A percentile compares a stretch with the other conserved stretches of the same genome.
These are phyloP conservation scores for Ophiostoma fasciatum DNA, from an alignment of 2,329 filamentous ascomycete species.

Conservation along the genomic window DNA sequence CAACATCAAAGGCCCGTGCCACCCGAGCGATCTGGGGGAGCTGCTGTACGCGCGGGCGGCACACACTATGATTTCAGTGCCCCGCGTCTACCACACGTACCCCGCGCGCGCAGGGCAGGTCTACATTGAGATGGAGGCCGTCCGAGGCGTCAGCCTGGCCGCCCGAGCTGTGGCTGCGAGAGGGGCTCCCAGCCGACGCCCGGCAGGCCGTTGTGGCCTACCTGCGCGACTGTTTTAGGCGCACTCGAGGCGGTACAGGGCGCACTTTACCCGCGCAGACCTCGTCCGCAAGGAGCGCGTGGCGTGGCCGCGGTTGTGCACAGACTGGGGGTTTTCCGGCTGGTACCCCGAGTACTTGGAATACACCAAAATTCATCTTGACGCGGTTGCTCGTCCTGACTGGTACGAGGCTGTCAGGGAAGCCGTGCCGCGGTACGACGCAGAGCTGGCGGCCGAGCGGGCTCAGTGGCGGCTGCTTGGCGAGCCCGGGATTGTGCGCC, in stretches of 20 bases:
- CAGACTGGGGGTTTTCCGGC: slow-evolving; percentile 33
- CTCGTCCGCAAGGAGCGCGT: slow-evolving; percentile 30
- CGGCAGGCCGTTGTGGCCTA: slow-evolving; percentile 2
- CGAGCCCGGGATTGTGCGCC: slow-evolving; percentile 2
- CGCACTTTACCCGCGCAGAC: slow-evolving; percentile 34
- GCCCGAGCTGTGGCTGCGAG: not conserved
- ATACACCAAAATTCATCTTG: slow-evolving; percentile 11
- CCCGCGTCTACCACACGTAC: slow-evolving; percentile 2
- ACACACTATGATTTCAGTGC: slow-evolving; percentile 3
- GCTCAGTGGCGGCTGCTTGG: not conserved
- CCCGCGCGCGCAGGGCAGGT: not conserved
- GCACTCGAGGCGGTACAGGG: slow-evolving; percentile 1
- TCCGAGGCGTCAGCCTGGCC: slow-evolving; percentile 1
- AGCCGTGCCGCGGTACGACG: slow-evolving; percentile 1
- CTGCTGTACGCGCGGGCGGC: slow-evolving; percentile 1
- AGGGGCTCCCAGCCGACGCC: not conserved
- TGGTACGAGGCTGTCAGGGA: slow-evolving; percentile 4
- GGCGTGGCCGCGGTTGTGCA: slow-evolving; percentile 26
- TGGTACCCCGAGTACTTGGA: slow-evolving; percentile 31
- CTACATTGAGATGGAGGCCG: slow-evolving; percentile 6
- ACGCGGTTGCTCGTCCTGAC: not conserved
- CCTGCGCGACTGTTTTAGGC: slow-evolving; percentile 1
- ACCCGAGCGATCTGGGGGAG: slow-evolving; percentile 5
- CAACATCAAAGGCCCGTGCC: slow-evolving; percentile 8
- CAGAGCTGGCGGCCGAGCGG: slow-evolving; percentile 2